Evolutionary conservation across 805 yeast species (phyloP), one percentile per base, ranked within the genome.

Genomic region (Myxozyma kluyveri): DNA sequence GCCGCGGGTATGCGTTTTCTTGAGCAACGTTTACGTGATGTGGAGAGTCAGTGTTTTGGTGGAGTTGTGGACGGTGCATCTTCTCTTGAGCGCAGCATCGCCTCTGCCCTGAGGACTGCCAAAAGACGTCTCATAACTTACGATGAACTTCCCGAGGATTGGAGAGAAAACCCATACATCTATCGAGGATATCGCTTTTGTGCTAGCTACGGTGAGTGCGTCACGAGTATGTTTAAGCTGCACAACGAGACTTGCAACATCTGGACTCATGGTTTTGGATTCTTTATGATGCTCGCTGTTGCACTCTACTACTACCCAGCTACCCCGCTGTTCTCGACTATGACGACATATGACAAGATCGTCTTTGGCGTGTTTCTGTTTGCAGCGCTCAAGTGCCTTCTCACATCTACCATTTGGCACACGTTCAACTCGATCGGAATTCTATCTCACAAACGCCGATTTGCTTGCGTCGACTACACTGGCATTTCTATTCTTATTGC

Each of bases 161-260:
- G 96, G 96, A 79, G 95, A 64, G 97, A 90, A 69, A 91, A 93
- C 70, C 82, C 88, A 52, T 89, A 78, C 67, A 87, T 93, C 52
- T 73, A 85, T 19, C 72, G 80, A 49, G 98, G 98, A 2, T 93
- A 91, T 71, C 74, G 97, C 54, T 93, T 91, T 69, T 82, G 84
- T 56, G 72, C 79, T 51, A 76, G 78, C 37, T 89, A 84, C 64
- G 27, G 63, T 4, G 75, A 78, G 49, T 84, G 93, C 59, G 47
- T 84, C 27, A 68, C 73, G 53, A 80, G 90, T 43, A 72, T 89
- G 17, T 76, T 81, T 64, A 66, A 73, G 43, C 57, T 76, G 61
- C 98, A 93, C 69, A 91, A 91, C 66, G 99, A 91, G 68, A 79
- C 96, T 0, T 78, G 86, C 65, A 93, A 93, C 69, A 89, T 91